Evolutionary conservation across 495 filamentous ascomycete genomes (phyloP), one percentile per base, ranked within the genome.

Genomic region (Gamarada debralockiae): DNA sequence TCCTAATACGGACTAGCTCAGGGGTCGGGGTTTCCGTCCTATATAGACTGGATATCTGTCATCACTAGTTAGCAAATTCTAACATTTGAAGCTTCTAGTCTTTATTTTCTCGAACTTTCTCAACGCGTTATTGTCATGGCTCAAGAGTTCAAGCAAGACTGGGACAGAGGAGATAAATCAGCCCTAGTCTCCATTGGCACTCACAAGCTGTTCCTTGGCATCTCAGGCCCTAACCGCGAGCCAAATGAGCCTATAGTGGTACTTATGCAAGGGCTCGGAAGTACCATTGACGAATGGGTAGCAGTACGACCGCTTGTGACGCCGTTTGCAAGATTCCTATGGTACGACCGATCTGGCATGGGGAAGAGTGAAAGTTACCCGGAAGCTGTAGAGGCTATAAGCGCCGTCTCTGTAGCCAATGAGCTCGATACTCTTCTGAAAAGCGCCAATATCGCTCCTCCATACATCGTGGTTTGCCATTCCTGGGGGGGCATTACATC

Each of bases 281-380:
- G 23, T 14, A 24, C 14, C 10, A 29, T 27, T 15, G 8, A 8
- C 6, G 27, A n/a, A 25, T 55, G 50, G 56, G n/a, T 43, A 7
- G 36, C 45, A 7, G 56, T 55, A 13, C 1, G 3, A 12, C 33
- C 44, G 4, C 33, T 34, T 3, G 9, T 59, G 15, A 29, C 38
- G 14, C n/a, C 45, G 7, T 44, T 37, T 42, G 17, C 15, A 10
- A 44, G 56, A 7, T 7, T 44, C 3, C 24, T 40, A 27, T 17
- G 7, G 14, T 59, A 59, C 31, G 56, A 59, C 15, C 56, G 56
- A 9, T 39, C 52, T 15, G 56, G 56, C 15, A 23, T 37, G 12
- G 45, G 50, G 6, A 2, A 13, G 8, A 47, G 40, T 21, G 55
- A 57, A 9, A 17, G 1, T 17, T 24, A 31, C 8, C 42, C 17